Conservation (phyloP, 2,329 filamentous ascomycete species). For the Fusarium oligoseptatum region DNA sequence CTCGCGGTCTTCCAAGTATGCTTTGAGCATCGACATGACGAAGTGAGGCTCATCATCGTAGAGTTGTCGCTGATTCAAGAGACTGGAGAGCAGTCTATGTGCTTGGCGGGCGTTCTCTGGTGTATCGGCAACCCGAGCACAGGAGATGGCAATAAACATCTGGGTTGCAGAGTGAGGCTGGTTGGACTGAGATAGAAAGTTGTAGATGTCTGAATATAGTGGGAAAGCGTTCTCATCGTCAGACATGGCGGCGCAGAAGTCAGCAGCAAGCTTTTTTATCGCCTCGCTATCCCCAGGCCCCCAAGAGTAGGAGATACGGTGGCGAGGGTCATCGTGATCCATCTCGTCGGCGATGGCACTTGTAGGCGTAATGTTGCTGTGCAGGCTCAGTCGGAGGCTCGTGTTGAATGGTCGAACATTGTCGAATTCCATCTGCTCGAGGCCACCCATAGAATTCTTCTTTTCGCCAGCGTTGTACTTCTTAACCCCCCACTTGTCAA, state of each 20-base stretch:
- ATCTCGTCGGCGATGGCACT: constrained; percentile 12
- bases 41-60: constrained; percentile 19
- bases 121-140: constrained; percentile 37
- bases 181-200: background rate
- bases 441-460: constrained; percentile 4
- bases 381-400: background rate
- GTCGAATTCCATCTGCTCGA: constrained; percentile 11
- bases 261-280: constrained; percentile 42
- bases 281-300: constrained; percentile 25
- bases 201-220: constrained; percentile 36
- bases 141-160: constrained; percentile 33
- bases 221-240: constrained; percentile 44
- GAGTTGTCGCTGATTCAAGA: constrained; percentile 3
- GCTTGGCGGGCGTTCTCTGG: constrained; percentile 32
- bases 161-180: constrained; percentile 10
- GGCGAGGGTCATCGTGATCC: constrained; percentile 9
- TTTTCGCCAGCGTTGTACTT: constrained; percentile 47
- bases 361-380: background rate
- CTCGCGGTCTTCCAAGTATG: constrained; percentile 32
- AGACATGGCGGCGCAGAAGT: constrained; percentile 44
- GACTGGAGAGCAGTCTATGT: constrained; percentile 21
- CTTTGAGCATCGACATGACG: constrained; percentile 36
- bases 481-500: constrained; percentile 44
- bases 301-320: constrained; percentile 32
- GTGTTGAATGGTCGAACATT: constrained; percentile 12